Evolutionary conservation across 2,329 filamentous ascomycete genomes (phyloP).

Genomic region (Diaporthe longicolla): DNA sequence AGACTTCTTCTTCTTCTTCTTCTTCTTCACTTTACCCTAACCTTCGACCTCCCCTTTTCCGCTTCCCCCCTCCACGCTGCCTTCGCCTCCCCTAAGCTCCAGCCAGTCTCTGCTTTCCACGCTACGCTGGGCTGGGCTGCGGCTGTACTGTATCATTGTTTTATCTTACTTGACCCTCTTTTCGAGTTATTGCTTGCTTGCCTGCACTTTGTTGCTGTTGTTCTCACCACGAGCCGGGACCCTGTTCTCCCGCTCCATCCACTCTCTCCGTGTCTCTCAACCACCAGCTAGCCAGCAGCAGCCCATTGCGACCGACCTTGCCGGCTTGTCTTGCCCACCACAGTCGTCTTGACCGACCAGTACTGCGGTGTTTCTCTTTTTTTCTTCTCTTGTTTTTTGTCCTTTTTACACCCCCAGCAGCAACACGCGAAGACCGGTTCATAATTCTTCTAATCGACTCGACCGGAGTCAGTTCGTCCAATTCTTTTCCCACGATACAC

Average conservation of each 20-base stretch:
- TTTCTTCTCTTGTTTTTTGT: too few relatives aligned
- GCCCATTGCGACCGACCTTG: conserved; percentile 25
- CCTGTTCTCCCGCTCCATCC: conserved; percentile 31
- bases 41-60: conserved; percentile 3
- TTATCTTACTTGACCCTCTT: conserved; percentile 28
- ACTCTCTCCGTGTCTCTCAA: conserved; percentile 8
- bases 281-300: background rate
- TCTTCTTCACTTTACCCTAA: conserved; percentile 9
- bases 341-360: conserved; percentile 43
- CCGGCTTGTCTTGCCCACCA: conserved; percentile 10
- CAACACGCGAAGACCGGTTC: conserved; percentile 4
- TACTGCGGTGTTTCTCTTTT: conserved; percentile 37
- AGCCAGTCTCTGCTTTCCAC: conserved; percentile 30
- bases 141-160: conserved; percentile 36
- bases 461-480: background rate
- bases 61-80: background rate
- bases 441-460: conserved; percentile 36
- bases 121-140: conserved; percentile 32
- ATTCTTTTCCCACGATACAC: conserved; percentile 22
- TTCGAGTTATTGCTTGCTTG: conserved; percentile 18
- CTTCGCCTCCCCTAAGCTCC: conserved; percentile 20
- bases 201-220: conserved; percentile 24
- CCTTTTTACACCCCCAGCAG: too few relatives aligned
- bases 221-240: conserved; percentile 30
- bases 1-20: conserved; percentile 21